phyloP scores from a whole-genome alignment of 371 early-diverging fungal genomes.

The Amoeboaphelidium occidentale region DNA sequence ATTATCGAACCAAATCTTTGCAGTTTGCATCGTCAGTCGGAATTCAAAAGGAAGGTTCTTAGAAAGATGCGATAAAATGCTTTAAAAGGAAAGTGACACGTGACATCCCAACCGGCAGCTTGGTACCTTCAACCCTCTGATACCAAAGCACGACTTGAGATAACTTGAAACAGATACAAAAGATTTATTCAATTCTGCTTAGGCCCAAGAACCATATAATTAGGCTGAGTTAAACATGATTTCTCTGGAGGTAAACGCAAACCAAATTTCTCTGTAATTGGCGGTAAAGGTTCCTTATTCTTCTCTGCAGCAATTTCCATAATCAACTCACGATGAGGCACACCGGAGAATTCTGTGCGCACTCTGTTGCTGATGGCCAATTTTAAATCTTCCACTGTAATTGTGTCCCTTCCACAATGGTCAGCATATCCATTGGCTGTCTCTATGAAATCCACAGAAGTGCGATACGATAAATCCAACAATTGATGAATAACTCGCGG shows the following conservation, averaged over 20 bases:
- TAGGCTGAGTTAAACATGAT: conserved; percentile 66
- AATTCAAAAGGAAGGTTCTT: no score
- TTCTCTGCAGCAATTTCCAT: conserved; percentile 59
- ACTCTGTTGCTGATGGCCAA: conserved; percentile 75
- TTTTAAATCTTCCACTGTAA: conserved; percentile 75
- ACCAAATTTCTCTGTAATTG: conserved; percentile 67
- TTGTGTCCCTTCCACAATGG: conserved; percentile 55
- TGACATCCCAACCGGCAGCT: no score
- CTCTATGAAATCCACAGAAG: conserved; percentile 53
- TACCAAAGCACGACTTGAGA: no score
- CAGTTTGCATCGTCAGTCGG: no score
- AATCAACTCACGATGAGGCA: conserved; percentile 52
- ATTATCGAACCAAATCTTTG: no score
- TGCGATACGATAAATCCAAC: conserved; percentile 78
- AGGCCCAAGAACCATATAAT: no score
- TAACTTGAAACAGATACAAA: no score
- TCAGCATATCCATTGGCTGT: conserved; percentile 86
- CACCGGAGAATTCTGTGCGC: no score
- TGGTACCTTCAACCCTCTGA: no score
- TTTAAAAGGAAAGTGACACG: no score
- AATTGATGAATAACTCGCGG: conserved; percentile 88
- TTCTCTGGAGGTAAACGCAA: conserved; percentile 77
- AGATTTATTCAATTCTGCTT: no score
- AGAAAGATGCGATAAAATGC: no score
- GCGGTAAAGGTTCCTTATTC: conserved; percentile 64